These are phyloP conservation scores for Kodamaea derodonti DNA, from an alignment of 1,139 yeast genomes.

Conservation along the genomic window DNA sequence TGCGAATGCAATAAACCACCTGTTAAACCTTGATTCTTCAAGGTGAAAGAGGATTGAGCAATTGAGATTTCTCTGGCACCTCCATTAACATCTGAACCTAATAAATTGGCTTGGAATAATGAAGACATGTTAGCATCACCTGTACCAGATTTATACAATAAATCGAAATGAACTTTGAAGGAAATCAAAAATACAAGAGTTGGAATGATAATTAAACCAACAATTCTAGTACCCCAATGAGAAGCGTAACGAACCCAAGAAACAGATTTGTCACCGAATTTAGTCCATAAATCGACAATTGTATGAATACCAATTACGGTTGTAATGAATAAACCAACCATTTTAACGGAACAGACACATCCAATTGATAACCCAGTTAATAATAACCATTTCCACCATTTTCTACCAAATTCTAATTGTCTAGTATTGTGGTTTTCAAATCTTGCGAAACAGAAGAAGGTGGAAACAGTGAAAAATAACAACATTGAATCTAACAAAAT, in stretches of 20 bases:
- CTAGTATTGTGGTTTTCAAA: slow-evolving; percentile 69
- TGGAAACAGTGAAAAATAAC: slow-evolving; percentile 82
- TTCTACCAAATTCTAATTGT: slow-evolving; percentile 55
- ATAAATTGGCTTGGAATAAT: slow-evolving; percentile 88
- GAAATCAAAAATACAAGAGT: slow-evolving; percentile 55
- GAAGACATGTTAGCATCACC: slow-evolving; percentile 98
- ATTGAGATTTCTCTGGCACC: slow-evolving; percentile 89
- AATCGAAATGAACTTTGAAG: slow-evolving; percentile 72
- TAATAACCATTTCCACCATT: slow-evolving; percentile 94
- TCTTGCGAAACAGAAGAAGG: slow-evolving; percentile 71
- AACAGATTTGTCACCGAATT: slow-evolving; percentile 56
- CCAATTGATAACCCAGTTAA: slow-evolving; percentile 75
- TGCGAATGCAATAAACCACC: slow-evolving; percentile 96
- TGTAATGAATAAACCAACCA: slow-evolving; percentile 80
- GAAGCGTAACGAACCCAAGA: slow-evolving; percentile 45
- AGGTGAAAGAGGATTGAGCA: slow-evolving; percentile 71
- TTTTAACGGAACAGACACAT: slow-evolving; percentile 77
- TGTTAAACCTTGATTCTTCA: slow-evolving; percentile 87
- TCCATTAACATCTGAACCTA: slow-evolving; percentile 72
- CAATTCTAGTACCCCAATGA: slow-evolving; percentile 66
- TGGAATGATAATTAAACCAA: slow-evolving; percentile 63
- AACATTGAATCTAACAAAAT: slow-evolving; percentile 96
- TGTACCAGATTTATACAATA: slow-evolving; percentile 73
- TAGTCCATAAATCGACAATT: slow-evolving; percentile 66
- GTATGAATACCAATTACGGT: slow-evolving; percentile 75